Percentiles rank a stretch among this genome's conserved stretches.
Evolutionary conservation across 257 asterid genomes (phyloP).

Genomic region (Solanum peruvianum): DNA sequence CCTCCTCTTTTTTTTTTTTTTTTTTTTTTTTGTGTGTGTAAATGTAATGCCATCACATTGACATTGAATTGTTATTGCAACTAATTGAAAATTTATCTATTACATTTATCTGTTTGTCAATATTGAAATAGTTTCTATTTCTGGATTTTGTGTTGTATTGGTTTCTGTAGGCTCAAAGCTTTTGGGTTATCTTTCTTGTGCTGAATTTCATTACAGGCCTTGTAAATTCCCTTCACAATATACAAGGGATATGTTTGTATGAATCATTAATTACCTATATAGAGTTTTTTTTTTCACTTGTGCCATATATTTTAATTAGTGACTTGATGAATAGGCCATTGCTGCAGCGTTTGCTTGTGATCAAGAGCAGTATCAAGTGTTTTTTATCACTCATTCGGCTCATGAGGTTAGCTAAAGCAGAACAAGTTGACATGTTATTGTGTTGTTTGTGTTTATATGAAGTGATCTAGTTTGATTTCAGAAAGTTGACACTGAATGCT

Average conservation of each 20-base stretch:
- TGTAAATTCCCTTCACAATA: not conserved
- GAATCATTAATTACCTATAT: not conserved
- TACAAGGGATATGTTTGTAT: not conserved
- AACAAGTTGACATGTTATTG: too few relatives aligned
- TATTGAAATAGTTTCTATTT: not conserved
- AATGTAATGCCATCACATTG: not conserved
- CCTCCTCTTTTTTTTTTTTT: not conserved
- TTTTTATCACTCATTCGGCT: too few relatives aligned
- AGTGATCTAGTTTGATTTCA: too few relatives aligned
- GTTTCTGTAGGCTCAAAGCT: not conserved
- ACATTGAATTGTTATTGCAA: not conserved
- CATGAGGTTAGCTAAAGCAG: too few relatives aligned
- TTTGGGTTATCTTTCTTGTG: not conserved
- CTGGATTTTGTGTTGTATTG: not conserved
- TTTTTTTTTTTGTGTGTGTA: not conserved
- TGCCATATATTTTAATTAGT: too few relatives aligned
- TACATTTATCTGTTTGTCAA: not conserved
- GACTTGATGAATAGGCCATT: too few relatives aligned
- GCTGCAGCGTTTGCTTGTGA: too few relatives aligned
- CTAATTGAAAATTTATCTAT: not conserved
- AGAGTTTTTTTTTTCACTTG: too few relatives aligned
- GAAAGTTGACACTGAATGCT: too few relatives aligned
- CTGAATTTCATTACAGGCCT: too few relatives aligned
- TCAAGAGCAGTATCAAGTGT: too few relatives aligned
- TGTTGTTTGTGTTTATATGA: too few relatives aligned